These are phyloP conservation scores for Diospyros lotus DNA, from an alignment of 148 eudicot species.

Conservation along the genomic window DNA sequence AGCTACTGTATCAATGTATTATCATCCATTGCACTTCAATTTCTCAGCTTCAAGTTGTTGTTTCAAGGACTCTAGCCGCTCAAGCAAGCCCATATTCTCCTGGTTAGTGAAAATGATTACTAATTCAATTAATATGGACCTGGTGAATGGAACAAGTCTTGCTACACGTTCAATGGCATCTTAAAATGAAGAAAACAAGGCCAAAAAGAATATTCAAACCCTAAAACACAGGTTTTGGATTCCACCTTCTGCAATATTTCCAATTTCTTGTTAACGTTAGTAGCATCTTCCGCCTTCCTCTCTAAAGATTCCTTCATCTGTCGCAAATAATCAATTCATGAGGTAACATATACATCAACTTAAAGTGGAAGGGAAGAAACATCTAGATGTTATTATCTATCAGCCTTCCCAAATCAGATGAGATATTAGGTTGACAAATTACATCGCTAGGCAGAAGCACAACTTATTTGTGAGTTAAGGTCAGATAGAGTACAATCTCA, in stretches of 20 bases:
- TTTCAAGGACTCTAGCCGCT: constrained; percentile 46
- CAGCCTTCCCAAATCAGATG: background rate
- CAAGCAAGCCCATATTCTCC: constrained; percentile 71
- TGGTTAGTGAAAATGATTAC: constrained; percentile 20
- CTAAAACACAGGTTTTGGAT: background rate
- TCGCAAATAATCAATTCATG: background rate
- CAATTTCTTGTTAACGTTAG: constrained; percentile 32
- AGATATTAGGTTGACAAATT: too few relatives aligned
- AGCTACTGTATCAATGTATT: constrained; percentile 7
- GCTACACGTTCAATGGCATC: background rate
- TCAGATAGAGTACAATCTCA: too few relatives aligned
- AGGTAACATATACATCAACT: background rate
- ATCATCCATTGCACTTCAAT: constrained; percentile 46
- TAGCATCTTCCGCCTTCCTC: constrained; percentile 25
- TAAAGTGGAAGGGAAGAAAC: background rate
- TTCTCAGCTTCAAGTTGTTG: constrained; percentile 72
- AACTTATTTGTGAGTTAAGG: too few relatives aligned
- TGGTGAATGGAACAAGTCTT: background rate
- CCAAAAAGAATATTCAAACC: background rate
- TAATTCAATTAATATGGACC: background rate
- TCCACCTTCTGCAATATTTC: constrained; percentile 62
- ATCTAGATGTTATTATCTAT: background rate
- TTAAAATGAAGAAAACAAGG: background rate
- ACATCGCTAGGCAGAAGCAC: too few relatives aligned
- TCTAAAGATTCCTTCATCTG: constrained; percentile 41